Percentiles rank a stretch among this genome's conserved stretches.
These are phyloP conservation scores for Arachnomyces sp. DNA, from an alignment of 2,329 filamentous ascomycete species.

Conservation along the genomic window DNA sequence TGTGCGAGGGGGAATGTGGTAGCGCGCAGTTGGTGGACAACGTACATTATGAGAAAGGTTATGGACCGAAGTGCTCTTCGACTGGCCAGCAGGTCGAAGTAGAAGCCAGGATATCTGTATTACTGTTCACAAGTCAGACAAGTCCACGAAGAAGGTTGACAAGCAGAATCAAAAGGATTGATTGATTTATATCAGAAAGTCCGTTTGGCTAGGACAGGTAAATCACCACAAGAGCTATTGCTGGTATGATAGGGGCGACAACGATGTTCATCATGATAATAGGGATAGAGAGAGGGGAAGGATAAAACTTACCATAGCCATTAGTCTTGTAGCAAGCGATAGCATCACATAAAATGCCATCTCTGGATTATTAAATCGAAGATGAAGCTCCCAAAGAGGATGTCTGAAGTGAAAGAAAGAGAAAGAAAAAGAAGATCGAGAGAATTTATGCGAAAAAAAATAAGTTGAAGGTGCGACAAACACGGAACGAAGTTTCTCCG, in stretches of 20 bases:
- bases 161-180: too few relatives aligned
- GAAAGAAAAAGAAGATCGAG: constrained; percentile 11
- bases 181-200: constrained; percentile 40
- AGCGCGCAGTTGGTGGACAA: not conserved
- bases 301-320: constrained; percentile 20
- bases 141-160: too few relatives aligned
- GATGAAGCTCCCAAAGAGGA: not conserved
- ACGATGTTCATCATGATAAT: constrained; percentile 48
- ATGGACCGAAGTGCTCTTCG: too few relatives aligned
- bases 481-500: constrained; percentile 7
- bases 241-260: constrained; percentile 57
- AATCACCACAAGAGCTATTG: constrained; percentile 45
- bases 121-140: too few relatives aligned
- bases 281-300: constrained; percentile 8
- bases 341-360: constrained; percentile 10
- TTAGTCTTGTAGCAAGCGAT: constrained; percentile 8
- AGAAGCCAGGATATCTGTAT: too few relatives aligned
- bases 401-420: constrained; percentile 11
- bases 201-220: constrained; percentile 56
- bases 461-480: constrained; percentile 5
- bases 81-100: too few relatives aligned
- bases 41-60: constrained; percentile 2
- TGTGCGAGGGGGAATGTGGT: constrained; percentile 5
- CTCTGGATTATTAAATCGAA: constrained; percentile 1
- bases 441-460: constrained; percentile 13